A percentile compares a stretch with the other conserved stretches of the same genome.
These are phyloP conservation scores for Daldinia decipiens DNA, from an alignment of 495 filamentous ascomycete species.

Conservation along the genomic window DNA sequence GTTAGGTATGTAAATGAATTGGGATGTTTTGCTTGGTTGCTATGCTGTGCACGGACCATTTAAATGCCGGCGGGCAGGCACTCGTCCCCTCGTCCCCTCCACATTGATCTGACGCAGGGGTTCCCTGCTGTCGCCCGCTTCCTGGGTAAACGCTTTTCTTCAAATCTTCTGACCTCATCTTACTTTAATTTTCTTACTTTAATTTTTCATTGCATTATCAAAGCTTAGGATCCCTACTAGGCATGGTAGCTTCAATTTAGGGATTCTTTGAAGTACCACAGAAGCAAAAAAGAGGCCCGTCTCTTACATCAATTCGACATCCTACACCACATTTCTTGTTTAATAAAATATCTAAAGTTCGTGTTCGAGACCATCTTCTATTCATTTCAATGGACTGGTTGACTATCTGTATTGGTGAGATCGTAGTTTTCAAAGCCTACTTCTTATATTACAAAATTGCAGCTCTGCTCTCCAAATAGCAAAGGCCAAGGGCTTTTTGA, in stretches of 20 bases:
- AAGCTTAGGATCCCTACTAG: not conserved
- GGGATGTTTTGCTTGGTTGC: conserved; percentile 42
- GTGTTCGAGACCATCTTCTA: not conserved
- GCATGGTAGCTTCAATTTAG: not conserved
- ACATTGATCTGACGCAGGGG: conserved; percentile 33
- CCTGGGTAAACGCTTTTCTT: not conserved
- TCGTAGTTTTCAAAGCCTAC: not conserved
- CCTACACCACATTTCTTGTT: not conserved
- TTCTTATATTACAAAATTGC: not conserved
- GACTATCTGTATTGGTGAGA: not conserved
- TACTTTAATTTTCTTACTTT: too few species aligned
- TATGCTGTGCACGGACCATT: conserved; percentile 38
- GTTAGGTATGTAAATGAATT: conserved; percentile 20
- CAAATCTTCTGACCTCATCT: not conserved
- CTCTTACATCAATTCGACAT: not conserved
- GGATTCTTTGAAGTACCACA: not conserved
- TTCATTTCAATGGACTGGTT: not conserved
- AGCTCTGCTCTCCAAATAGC: not conserved
- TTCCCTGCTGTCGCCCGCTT: conserved; percentile 13
- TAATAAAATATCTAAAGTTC: not conserved
- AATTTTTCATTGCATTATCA: not conserved
- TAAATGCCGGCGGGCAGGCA: conserved; percentile 3
- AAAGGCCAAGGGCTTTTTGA: not conserved
- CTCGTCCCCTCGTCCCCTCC: not conserved
- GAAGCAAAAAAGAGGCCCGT: not conserved